Evolutionary conservation across 2,329 filamentous ascomycete species (phyloP).

Genomic region (Pestalotiopsis sp.): DNA sequence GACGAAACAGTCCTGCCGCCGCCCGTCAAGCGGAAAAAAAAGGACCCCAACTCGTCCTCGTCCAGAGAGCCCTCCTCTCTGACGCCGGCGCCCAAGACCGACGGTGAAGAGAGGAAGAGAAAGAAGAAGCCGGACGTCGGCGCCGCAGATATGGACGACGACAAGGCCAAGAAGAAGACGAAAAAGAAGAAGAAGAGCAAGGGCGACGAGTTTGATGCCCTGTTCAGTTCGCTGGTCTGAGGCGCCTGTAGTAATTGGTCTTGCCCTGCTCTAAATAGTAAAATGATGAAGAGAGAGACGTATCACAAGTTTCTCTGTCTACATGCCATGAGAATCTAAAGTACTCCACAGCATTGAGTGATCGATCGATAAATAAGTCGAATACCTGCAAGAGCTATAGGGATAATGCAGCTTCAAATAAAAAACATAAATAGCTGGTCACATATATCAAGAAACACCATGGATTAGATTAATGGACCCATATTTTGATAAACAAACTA

Average conservation of each 20-base stretch:
- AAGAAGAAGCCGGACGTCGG: slow-evolving; percentile 17
- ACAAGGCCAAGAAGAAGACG: slow-evolving; percentile 22
- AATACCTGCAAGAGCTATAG: background rate
- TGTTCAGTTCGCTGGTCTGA: slow-evolving; percentile 63
- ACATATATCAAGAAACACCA: too few relatives aligned
- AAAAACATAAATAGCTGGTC: too few relatives aligned
- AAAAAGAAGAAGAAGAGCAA: slow-evolving; percentile 58
- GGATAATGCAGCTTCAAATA: too few relatives aligned
- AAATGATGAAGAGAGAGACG: too few relatives aligned
- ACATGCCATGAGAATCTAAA: too few relatives aligned
- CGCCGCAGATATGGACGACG: background rate
- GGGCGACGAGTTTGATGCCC: slow-evolving; percentile 69
- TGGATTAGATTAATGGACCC: background rate
- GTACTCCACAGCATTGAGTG: too few relatives aligned
- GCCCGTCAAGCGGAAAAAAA: slow-evolving; percentile 12
- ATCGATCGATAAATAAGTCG: background rate
- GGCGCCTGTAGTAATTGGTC: too few relatives aligned
- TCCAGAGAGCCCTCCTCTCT: background rate
- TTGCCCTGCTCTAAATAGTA: too few relatives aligned
- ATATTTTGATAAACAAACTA: background rate
- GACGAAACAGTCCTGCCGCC: too few relatives aligned
- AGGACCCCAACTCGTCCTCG: slow-evolving; percentile 4
- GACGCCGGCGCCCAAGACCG: background rate
- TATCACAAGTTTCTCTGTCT: too few relatives aligned
- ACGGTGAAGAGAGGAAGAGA: slow-evolving; percentile 20